Conservation (phyloP, 1,284 basidiomycete genomes). For the Kwoniella shivajii region DNA sequence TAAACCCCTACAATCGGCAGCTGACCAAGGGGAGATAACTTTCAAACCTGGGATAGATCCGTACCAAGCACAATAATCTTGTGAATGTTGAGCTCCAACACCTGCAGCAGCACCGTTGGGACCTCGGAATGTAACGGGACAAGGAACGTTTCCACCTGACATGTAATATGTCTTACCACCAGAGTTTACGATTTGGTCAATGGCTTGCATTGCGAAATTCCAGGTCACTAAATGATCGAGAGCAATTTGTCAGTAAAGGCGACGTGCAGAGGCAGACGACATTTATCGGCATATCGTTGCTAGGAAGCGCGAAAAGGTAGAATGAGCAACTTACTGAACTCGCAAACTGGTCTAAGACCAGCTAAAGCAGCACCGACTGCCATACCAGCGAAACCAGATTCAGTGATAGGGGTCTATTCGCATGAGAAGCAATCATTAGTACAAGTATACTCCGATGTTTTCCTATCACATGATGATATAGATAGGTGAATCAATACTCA, state of each 20-base stretch:
- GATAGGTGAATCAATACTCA: slow-evolving; percentile 30
- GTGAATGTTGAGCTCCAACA: slow-evolving; percentile 89
- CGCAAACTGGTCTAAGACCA: slow-evolving; percentile 95
- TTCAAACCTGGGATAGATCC: slow-evolving; percentile 95
- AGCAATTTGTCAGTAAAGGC: slow-evolving; percentile 6
- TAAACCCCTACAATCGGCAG: slow-evolving; percentile 97
- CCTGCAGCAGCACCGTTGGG: slow-evolving; percentile 98
- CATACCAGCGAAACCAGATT: slow-evolving; percentile 97
- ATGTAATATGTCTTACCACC: slow-evolving; percentile 99
- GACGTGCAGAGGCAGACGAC: background rate
- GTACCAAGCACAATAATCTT: slow-evolving; percentile 93
- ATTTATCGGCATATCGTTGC: slow-evolving; percentile 61
- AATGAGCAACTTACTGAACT: slow-evolving; percentile 71
- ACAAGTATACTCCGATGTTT: background rate
- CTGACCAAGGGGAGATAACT: slow-evolving; percentile 94
- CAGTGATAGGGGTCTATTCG: slow-evolving; percentile 87
- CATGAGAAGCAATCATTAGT: slow-evolving; percentile 7
- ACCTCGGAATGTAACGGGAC: slow-evolving; percentile 98
- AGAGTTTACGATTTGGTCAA: slow-evolving; percentile 99
- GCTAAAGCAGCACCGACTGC: slow-evolving; percentile 93
- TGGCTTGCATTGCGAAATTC: slow-evolving; percentile 66
- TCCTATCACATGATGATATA: background rate
- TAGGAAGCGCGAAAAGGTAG: slow-evolving; percentile 40
- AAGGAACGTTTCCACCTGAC: slow-evolving; percentile 97
- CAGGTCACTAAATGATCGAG: slow-evolving; percentile 45